Conservation (phyloP, 1,284 basidiomycete species). For the Boletus albobrunnescens region DNA sequence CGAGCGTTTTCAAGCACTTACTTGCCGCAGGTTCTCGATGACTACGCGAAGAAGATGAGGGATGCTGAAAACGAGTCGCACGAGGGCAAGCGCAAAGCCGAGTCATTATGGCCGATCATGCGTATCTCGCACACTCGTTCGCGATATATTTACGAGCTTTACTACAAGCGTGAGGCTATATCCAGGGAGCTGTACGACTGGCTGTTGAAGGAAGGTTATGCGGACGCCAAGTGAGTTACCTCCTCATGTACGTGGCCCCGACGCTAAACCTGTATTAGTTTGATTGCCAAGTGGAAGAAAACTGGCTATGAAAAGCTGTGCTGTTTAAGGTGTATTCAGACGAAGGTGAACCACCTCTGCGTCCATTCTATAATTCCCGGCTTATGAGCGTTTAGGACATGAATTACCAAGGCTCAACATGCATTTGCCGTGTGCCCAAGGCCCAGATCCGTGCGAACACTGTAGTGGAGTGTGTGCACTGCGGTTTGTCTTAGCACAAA, state of each 20-base stretch:
- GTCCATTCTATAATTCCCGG: conserved; percentile 9
- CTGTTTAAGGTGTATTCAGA: conserved; percentile 96
- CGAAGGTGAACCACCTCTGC: conserved; percentile 53
- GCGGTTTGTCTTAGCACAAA: conserved; percentile 60
- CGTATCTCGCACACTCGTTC: conserved; percentile 93
- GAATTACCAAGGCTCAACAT: conserved; percentile 99
- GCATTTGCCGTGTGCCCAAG: conserved; percentile 96
- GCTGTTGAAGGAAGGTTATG: conserved; percentile 96
- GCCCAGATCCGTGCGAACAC: conserved; percentile 87
- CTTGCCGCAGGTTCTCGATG: conserved; percentile 72
- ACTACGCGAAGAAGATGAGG: conserved; percentile 95
- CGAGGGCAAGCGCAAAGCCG: conserved; percentile 96
- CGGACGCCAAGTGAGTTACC: conserved; percentile 85
- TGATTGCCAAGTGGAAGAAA: conserved; percentile 99
- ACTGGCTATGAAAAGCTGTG: conserved; percentile 98
- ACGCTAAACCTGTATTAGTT: conserved; percentile 44
- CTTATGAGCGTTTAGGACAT: conserved; percentile 66
- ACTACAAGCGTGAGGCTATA: conserved; percentile 97
- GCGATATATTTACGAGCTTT: conserved; percentile 96
- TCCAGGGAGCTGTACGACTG: conserved; percentile 95
- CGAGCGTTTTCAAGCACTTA: conserved; percentile 6
- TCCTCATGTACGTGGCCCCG: conserved; percentile 4
- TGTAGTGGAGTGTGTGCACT: conserved; percentile 96
- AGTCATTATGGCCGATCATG: conserved; percentile 99
- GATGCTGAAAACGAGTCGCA: conserved; percentile 97